These are phyloP conservation scores for Bauhinia variegata DNA, from an alignment of 306 rosid species.

Conservation along the genomic window DNA sequence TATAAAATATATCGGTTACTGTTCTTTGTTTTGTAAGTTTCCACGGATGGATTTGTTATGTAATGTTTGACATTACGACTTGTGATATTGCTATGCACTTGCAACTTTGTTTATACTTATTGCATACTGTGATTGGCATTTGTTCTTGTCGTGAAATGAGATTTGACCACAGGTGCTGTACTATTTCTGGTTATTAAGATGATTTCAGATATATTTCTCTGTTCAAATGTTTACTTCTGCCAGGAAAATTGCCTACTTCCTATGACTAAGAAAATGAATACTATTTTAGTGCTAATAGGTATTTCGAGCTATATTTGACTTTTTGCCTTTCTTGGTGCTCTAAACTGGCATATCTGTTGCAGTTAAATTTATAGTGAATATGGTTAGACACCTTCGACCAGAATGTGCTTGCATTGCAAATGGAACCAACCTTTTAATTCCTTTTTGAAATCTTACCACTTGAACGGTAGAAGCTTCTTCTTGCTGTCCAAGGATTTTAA, in stretches of 20 bases:
- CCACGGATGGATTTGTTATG: too few species aligned
- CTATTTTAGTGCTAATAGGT: background rate
- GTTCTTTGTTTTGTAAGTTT: too few species aligned
- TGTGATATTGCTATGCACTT: constrained; percentile 3
- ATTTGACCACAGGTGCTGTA: constrained; percentile 10
- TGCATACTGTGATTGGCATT: background rate
- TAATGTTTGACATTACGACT: constrained; percentile 4
- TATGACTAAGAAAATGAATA: background rate
- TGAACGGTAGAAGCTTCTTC: background rate
- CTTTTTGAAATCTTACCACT: constrained; percentile 20
- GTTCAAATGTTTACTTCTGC: background rate
- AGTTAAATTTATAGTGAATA: constrained; percentile 9
- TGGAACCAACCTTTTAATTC: constrained; percentile 16
- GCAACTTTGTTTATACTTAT: background rate
- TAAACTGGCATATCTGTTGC: background rate
- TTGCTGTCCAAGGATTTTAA: constrained; percentile 5
- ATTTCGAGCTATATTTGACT: constrained; percentile 3
- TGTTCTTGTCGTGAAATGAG: background rate
- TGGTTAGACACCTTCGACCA: constrained; percentile 5
- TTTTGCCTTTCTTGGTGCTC: constrained; percentile 11
- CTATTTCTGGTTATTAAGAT: constrained; percentile 9
- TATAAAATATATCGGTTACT: background rate
- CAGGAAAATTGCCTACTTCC: background rate
- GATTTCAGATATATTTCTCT: constrained; percentile 17
- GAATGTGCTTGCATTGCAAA: constrained; percentile 19